Percentiles rank a stretch among this genome's conserved stretches.
phyloP scores from a whole-genome alignment of 768 basidiomycete genomes.

The Lentinula sp. region DNA sequence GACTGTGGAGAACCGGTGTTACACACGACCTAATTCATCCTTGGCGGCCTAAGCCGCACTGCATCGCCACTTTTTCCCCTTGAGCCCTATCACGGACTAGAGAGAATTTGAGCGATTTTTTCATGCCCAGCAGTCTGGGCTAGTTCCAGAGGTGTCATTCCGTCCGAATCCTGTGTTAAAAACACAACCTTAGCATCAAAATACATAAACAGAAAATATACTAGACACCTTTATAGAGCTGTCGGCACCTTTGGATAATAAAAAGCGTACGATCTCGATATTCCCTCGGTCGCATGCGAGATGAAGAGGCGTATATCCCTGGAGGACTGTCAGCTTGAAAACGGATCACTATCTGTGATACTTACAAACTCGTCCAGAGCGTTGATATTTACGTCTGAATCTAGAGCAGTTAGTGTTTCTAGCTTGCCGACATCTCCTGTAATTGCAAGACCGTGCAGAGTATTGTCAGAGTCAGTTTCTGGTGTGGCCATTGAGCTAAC shows the following conservation, averaged over 20 bases:
- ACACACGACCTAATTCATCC: no score
- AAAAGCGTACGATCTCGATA: slow-evolving; percentile 42
- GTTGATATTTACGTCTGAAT: slow-evolving; percentile 47
- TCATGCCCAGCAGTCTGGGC: slow-evolving; percentile 53
- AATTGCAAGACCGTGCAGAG: slow-evolving; percentile 60
- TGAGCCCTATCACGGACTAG: neutral
- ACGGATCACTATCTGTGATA: slow-evolving; percentile 4
- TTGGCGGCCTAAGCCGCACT: neutral
- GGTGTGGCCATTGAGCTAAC: slow-evolving; percentile 57
- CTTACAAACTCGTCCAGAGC: slow-evolving; percentile 69
- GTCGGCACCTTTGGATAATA: slow-evolving; percentile 66
- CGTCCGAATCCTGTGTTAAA: slow-evolving; percentile 56
- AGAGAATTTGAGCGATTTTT: slow-evolving; percentile 39
- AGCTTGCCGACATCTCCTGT: slow-evolving; percentile 45
- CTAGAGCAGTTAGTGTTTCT: slow-evolving; percentile 31
- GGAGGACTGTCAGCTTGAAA: slow-evolving; percentile 2
- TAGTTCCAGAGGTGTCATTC: slow-evolving; percentile 51
- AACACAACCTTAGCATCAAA: slow-evolving; percentile 4
- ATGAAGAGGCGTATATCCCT: slow-evolving; percentile 90
- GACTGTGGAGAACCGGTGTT: neutral
- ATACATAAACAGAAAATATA: neutral
- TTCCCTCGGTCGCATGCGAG: slow-evolving; percentile 83
- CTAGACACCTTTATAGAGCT: slow-evolving; percentile 48
- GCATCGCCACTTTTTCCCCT: neutral
- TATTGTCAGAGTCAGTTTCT: slow-evolving; percentile 26